Evolutionary conservation across 805 yeast species (phyloP), one percentile per base, ranked within the genome.

Genomic region (Pichia eremophila): DNA sequence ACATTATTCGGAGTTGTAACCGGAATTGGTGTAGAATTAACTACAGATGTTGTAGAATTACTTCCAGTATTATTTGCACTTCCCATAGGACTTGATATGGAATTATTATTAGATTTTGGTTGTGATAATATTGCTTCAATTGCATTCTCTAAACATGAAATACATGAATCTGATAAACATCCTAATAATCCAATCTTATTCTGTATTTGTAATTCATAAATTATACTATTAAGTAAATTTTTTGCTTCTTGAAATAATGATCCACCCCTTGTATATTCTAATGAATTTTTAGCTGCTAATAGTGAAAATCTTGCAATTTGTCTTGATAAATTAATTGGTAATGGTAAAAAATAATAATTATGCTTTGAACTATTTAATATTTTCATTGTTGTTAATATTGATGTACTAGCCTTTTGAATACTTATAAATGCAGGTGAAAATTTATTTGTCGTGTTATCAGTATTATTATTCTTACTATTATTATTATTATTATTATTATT

Each of bases 261-360:
- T 0, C 96, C 95, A 37, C 89, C 88, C 59, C 86, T 79, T 2
- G 86, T 80, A 59, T 85, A 87, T 52, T 88, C 96, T 47, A 89
- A 68, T 0, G 88, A 78, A 15, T 95, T 89, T 52, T 78, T 78
- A 0, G 89, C 87, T 28, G 82, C 83, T 42, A 83, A 56, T 31
- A 85, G 66, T 0, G 84, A 71, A 52, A 81, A 73, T 43, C 88
- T 67, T 3, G 85, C 79, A 56, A 76, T 78, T 51, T 81, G 78
- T 51, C 88, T 63, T 0, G 84, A 69, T 10, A 78, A 64, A 53
- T 81, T 83, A 41, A 81, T 61, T 0, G 93, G 90, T 12, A 83
- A 61, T 0, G 90, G 84, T 10, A 83, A 59, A 40, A 76, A 68
- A 45, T 66, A 64, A 48, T 60, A 68, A 44, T 55, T 50, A 47